These are phyloP conservation scores for Alternaria sp. DNA, from an alignment of 2,329 filamentous ascomycete genomes.

Conservation along the genomic window DNA sequence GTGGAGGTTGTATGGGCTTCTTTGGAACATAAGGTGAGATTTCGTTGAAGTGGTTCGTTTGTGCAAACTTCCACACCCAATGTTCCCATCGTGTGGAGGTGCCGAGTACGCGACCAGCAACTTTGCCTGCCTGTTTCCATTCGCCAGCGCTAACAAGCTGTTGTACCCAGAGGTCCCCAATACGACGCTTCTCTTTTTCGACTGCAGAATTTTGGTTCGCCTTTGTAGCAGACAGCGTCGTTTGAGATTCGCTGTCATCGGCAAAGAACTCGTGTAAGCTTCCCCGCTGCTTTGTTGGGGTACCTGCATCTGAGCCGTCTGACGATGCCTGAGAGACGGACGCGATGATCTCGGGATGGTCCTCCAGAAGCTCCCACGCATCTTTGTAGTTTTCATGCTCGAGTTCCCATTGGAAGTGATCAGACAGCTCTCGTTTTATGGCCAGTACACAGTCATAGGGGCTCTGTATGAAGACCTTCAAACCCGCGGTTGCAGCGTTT, in stretches of 20 bases:
- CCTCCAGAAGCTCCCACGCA: conserved; percentile 87
- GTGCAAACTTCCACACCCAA: conserved; percentile 92
- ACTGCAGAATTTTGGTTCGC: conserved; percentile 67
- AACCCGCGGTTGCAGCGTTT: conserved; percentile 61
- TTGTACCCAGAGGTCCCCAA: conserved; percentile 92
- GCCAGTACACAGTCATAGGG: conserved; percentile 96
- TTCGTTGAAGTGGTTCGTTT: conserved; percentile 84
- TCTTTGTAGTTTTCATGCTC: conserved; percentile 81
- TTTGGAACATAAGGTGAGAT: conserved; percentile 85
- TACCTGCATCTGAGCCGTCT: conserved; percentile 50
- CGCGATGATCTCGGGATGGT: conserved; percentile 76
- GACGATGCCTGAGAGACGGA: conserved; percentile 47
- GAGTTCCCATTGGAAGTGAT: conserved; percentile 85
- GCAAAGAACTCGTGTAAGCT: conserved; percentile 71
- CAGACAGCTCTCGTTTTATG: conserved; percentile 82
- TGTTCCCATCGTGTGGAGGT: conserved; percentile 88
- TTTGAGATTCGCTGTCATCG: conserved; percentile 70
- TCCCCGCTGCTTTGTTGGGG: conserved; percentile 52
- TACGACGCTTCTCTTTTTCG: conserved; percentile 85
- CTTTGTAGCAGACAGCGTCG: conserved; percentile 66
- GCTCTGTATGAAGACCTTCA: conserved; percentile 93
- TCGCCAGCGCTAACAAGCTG: conserved; percentile 77
- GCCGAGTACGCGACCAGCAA: conserved; percentile 82
- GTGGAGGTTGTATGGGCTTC: conserved; percentile 75
- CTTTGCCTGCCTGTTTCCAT: conserved; percentile 78